Evolutionary conservation across 257 asterid species (phyloP).

Genomic region (Eucommia ulmoides): DNA sequence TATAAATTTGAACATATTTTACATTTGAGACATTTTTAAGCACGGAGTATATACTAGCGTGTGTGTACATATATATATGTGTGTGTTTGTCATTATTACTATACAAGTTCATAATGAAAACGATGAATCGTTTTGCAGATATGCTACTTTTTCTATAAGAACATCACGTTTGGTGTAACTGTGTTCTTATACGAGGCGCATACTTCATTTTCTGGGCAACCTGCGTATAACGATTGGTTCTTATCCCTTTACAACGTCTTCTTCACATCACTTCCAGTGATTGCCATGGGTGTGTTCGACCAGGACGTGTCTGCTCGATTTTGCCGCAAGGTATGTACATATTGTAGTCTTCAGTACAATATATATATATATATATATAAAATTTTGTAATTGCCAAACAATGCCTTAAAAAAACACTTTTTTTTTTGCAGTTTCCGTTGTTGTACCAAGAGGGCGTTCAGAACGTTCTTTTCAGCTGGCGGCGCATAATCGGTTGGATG

Average conservation of each 20-base stretch:
- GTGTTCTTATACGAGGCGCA: slow-evolving; percentile 59
- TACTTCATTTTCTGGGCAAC: slow-evolving; percentile 65
- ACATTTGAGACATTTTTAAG: too few relatives aligned
- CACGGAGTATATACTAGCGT: too few relatives aligned
- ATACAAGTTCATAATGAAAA: too few relatives aligned
- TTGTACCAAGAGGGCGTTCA: slow-evolving; percentile 97
- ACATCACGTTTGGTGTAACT: slow-evolving; percentile 54
- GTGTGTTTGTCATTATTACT: too few relatives aligned
- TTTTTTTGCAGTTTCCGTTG: slow-evolving; percentile 59
- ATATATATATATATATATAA: too few relatives aligned
- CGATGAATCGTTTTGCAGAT: too few relatives aligned
- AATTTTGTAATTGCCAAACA: too few relatives aligned
- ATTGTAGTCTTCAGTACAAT: too few relatives aligned
- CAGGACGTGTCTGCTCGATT: slow-evolving; percentile 85
- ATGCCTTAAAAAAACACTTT: too few relatives aligned
- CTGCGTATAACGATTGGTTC: slow-evolving; percentile 88
- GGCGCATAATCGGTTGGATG: slow-evolving; percentile 89
- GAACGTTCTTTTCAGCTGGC: slow-evolving; percentile 89
- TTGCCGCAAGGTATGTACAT: slow-evolving; percentile 71
- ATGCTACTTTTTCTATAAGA: slow-evolving; percentile 82
- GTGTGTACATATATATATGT: too few relatives aligned
- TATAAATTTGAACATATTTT: too few relatives aligned
- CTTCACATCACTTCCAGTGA: slow-evolving; percentile 89
- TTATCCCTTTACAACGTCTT: slow-evolving; percentile 73
- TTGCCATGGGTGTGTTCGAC: slow-evolving; percentile 85